phyloP scores from a whole-genome alignment of 345 rosid genomes.

The Limnanthes douglasii region DNA sequence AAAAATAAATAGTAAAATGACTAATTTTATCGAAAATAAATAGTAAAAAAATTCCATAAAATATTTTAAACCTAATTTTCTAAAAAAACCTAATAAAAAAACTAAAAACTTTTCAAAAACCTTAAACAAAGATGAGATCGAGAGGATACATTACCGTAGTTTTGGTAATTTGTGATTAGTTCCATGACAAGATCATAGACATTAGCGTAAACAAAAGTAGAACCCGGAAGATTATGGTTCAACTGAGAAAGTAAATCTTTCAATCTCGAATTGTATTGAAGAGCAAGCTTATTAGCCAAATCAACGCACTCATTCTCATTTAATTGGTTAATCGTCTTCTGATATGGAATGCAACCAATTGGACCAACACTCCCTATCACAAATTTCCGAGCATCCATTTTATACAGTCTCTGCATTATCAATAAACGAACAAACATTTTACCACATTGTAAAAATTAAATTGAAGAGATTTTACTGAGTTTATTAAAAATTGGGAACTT shows the following conservation, averaged over 20 bases:
- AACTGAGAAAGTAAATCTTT: slow-evolving; percentile 28
- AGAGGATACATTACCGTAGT: slow-evolving; percentile 41
- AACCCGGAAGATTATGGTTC: slow-evolving; percentile 20
- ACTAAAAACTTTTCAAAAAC: background rate
- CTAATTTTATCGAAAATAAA: background rate
- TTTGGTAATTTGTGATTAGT: slow-evolving; percentile 28
- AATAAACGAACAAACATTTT: background rate
- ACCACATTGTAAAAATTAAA: background rate
- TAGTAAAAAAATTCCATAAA: slow-evolving; percentile 19
- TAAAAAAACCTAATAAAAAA: background rate
- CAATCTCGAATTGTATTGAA: slow-evolving; percentile 28
- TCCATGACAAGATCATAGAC: slow-evolving; percentile 39
- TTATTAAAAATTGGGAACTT: slow-evolving; percentile 1
- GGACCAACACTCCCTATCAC: slow-evolving; percentile 60
- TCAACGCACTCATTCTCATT: slow-evolving; percentile 30
- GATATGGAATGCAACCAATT: slow-evolving; percentile 69
- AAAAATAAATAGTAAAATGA: background rate
- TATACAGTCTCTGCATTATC: slow-evolving; percentile 39
- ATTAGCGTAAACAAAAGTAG: slow-evolving; percentile 37
- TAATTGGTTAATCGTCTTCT: slow-evolving; percentile 32
- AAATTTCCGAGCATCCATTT: slow-evolving; percentile 52
- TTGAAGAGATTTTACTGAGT: background rate
- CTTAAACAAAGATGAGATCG: background rate
- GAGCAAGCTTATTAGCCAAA: slow-evolving; percentile 49
- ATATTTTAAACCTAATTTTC: slow-evolving; percentile 20